A percentile compares a stretch with the other conserved stretches of the same genome.
Conservation (phyloP, 2,329 filamentous ascomycete species). For the Nemania sp. region DNA sequence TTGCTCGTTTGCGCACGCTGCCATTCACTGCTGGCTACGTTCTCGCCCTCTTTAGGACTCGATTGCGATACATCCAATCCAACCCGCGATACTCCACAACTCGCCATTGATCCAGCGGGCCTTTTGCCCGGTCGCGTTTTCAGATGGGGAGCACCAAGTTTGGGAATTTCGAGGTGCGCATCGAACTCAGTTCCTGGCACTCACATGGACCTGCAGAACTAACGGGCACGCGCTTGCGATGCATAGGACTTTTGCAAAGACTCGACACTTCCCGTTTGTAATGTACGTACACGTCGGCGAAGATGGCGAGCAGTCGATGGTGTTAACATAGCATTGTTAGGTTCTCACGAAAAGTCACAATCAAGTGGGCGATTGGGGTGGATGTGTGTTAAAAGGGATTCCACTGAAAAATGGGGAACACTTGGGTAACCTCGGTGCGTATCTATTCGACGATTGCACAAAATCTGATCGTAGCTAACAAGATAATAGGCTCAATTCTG, state of each 20-base stretch:
- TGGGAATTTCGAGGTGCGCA: conserved; percentile 65
- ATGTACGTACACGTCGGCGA: conserved; percentile 59
- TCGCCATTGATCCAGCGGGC: conserved; percentile 26
- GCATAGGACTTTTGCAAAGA: conserved; percentile 78
- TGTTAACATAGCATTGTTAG: conserved; percentile 45
- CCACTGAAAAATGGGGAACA: conserved; percentile 64
- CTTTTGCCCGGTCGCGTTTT: conserved; percentile 29
- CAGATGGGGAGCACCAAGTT: conserved; percentile 64
- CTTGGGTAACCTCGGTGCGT: conserved; percentile 81
- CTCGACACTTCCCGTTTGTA: conserved; percentile 81
- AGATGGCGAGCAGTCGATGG: conserved; percentile 1
- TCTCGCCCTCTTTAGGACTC: conserved; percentile 22
- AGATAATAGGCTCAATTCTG: conserved; percentile 75
- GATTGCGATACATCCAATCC: conserved; percentile 10
- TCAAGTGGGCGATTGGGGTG: conserved; percentile 63
- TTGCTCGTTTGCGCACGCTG: conserved; percentile 1
- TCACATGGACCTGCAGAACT: no score
- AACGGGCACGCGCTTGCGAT: no score
- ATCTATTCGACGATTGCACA: neutral
- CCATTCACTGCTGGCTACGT: neutral
- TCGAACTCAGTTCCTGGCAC: no score
- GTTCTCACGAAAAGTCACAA: conserved; percentile 65
- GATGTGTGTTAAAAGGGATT: conserved; percentile 79
- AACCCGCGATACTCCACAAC: conserved; percentile 5
- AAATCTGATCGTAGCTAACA: conserved; percentile 28